Conservation (phyloP, 805 yeast genomes). For the Barnettozyma californica region DNA sequence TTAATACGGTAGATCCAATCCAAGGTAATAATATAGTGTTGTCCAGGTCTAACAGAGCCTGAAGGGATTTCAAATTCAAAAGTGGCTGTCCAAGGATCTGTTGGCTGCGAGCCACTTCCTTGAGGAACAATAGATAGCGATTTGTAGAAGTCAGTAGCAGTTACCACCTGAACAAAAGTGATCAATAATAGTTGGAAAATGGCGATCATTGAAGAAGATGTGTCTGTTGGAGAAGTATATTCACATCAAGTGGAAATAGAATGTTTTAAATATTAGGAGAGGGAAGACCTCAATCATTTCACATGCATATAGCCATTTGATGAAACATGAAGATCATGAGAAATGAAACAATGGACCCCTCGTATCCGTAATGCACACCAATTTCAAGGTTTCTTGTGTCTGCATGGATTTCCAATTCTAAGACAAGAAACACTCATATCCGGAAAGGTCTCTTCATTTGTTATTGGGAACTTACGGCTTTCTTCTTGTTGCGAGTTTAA, state of each 20-base stretch:
- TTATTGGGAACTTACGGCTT: too few relatives aligned
- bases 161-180: neutral
- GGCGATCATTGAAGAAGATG: neutral
- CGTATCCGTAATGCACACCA: neutral
- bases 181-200: slow-evolving; percentile 1
- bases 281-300: neutral
- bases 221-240: neutral
- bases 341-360: neutral
- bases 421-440: neutral
- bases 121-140: slow-evolving; percentile 6
- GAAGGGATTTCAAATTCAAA: slow-evolving; percentile 24
- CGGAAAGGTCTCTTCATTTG: neutral
- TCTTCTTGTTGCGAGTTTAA: too few relatives aligned
- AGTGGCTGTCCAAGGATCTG: slow-evolving; percentile 30
- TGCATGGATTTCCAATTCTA: neutral
- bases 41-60: slow-evolving; percentile 20
- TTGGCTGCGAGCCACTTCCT: slow-evolving; percentile 21
- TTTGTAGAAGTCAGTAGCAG: slow-evolving; percentile 6
- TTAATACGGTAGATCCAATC: slow-evolving; percentile 31
- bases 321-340: neutral
- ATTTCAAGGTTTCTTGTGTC: neutral
- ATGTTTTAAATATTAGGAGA: neutral
- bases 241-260: neutral
- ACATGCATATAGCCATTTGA: neutral
- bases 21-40: slow-evolving; percentile 22